Evolutionary conservation across 805 yeast species (phyloP), one percentile per base, ranked within the genome.

Genomic region (Saccharomyces cerevisiae): DNA sequence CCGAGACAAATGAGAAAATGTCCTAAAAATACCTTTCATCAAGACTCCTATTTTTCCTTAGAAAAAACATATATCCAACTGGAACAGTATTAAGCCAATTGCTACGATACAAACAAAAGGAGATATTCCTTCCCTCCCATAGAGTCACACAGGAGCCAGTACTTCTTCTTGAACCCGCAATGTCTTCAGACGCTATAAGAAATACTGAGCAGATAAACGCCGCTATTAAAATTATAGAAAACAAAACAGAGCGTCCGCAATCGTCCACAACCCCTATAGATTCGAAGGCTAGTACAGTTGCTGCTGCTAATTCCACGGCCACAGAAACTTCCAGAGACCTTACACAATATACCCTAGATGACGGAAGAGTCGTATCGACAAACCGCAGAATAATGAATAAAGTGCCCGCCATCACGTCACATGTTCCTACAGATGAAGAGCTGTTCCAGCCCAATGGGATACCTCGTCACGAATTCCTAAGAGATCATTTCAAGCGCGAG

Each of bases 381-480:
- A 72, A 67, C 28, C 79, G 76, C 9, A 68, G 88, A 51, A 79
- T 77, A 14, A 77, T 79, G 14, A 67, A 61, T 21, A 53, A 73
- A 2, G 91, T 90, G 3, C 73, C 78, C 0, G 83, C 90, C 1
- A 90, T 96, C 0, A 86, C 87, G 0, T 70, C 81, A 8, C 70
- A 71, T 48, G 74, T 74, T 17, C 97, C 97, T 0, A 68, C 78
- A 0, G 89, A 91, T 65, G 78, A 72, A 4, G 82, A 87, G 65
- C 74, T 92, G 17, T 92, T 89, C 62, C 58, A 61, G 46, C 67
- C 68, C 46, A 76, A 77, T 52, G 90, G 89, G 1, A 71, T 81
- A 55, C 97, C 97, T 10, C 81, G 89, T 64, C 79, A 83, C 60
- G 81, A 73, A 46, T 87, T 87, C 62, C 70, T 94, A 53, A 82